Percentiles rank a stretch among this genome's conserved stretches.
Evolutionary conservation across 1,284 basidiomycete genomes (phyloP).

Genomic region (Meripilus lineatus): DNA sequence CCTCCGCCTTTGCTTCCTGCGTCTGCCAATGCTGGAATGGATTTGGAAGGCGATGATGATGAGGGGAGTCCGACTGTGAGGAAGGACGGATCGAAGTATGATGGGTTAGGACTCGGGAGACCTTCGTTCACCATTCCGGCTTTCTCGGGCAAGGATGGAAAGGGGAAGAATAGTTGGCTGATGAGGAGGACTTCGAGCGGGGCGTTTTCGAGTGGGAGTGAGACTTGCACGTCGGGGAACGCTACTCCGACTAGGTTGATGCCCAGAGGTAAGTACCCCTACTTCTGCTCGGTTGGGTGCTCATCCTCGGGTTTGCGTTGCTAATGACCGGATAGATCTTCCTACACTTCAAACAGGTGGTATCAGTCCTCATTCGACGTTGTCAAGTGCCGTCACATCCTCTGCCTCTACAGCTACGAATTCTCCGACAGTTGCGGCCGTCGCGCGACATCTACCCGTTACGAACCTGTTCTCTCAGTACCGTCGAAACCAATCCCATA

Average conservation of each 20-base stretch:
- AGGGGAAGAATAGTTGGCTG: slow-evolving; percentile 47
- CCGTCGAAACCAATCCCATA: slow-evolving; percentile 13
- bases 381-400: slow-evolving; percentile 40
- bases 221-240: slow-evolving; percentile 44
- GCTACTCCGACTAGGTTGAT: slow-evolving; percentile 60
- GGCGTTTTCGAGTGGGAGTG: slow-evolving; percentile 69
- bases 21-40: slow-evolving; percentile 16
- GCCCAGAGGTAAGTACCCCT: slow-evolving; percentile 38
- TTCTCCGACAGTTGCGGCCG: slow-evolving; percentile 24
- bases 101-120: slow-evolving; percentile 62
- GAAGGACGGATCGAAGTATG: slow-evolving; percentile 44
- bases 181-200: slow-evolving; percentile 74
- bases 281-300: neutral
- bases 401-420: slow-evolving; percentile 39
- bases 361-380: slow-evolving; percentile 41
- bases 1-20: neutral
- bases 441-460: slow-evolving; percentile 16
- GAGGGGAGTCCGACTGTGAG: slow-evolving; percentile 52
- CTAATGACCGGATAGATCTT: slow-evolving; percentile 1
- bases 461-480: slow-evolving; percentile 10
- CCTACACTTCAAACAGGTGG: slow-evolving; percentile 41
- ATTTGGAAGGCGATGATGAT: slow-evolving; percentile 47
- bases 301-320: neutral
- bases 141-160: slow-evolving; percentile 14
- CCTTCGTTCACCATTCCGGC: slow-evolving; percentile 31